phyloP scores from a whole-genome alignment of 2,329 filamentous ascomycete species.

The Aureobasidium pullulans region DNA sequence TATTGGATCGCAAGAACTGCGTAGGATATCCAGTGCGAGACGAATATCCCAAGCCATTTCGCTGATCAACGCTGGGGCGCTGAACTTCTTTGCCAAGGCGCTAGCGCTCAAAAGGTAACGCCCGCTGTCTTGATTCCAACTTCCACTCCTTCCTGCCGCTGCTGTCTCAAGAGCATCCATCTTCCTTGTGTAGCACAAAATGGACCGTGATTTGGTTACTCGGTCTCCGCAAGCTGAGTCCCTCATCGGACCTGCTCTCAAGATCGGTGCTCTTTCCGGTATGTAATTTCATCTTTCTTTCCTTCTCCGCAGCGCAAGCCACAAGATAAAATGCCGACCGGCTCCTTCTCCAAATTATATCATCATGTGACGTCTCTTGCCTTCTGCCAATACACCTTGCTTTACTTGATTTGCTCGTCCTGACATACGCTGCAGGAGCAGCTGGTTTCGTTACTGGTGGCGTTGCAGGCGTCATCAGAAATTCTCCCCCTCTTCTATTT shows the following conservation, averaged over 20 bases:
- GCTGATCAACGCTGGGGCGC: background rate
- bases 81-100: slow-evolving; percentile 7
- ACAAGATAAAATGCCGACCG: background rate
- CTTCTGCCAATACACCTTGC: background rate
- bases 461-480: slow-evolving; percentile 48
- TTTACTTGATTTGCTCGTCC: background rate
- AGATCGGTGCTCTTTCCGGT: slow-evolving; percentile 15
- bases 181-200: background rate
- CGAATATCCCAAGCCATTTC: background rate
- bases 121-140: background rate
- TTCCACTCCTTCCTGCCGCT: background rate
- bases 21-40: background rate
- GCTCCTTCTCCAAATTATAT: background rate
- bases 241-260: slow-evolving; percentile 11
- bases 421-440: slow-evolving; percentile 40
- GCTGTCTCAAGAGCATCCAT: background rate
- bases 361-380: background rate
- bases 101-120: background rate
- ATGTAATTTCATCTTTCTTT: background rate
- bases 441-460: slow-evolving; percentile 54
- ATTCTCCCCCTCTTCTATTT: slow-evolving; percentile 61
- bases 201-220: background rate
- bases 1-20: background rate
- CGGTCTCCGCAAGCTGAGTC: background rate
- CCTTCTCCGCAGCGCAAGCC: background rate